Evolutionary conservation across 805 yeast species (phyloP).

Genomic region (Barnettozyma salicaria): DNA sequence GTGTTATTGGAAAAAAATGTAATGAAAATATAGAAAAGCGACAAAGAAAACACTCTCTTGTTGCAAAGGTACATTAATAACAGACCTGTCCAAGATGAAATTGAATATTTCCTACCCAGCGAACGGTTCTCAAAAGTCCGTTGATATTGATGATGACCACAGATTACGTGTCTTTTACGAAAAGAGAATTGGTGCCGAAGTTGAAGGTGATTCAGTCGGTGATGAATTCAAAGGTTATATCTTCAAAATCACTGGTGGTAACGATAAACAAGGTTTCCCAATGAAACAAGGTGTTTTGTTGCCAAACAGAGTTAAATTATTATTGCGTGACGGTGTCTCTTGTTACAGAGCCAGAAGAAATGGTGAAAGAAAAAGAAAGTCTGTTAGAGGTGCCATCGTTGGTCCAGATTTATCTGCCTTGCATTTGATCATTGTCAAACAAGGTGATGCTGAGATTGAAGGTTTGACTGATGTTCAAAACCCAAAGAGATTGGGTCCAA

Average conservation of each 20-base stretch:
- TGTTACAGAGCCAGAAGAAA: slow-evolving; percentile 99
- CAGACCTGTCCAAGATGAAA: slow-evolving; percentile 10
- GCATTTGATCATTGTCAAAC: slow-evolving; percentile 90
- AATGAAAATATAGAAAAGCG: slow-evolving; percentile 1
- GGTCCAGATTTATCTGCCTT: slow-evolving; percentile 95
- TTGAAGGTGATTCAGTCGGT: slow-evolving; percentile 96
- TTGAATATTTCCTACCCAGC: slow-evolving; percentile 99
- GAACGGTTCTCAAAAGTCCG: slow-evolving; percentile 98
- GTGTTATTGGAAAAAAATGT: slow-evolving; percentile 4
- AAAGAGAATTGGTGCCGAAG: slow-evolving; percentile 99
- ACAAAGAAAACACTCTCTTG: not conserved
- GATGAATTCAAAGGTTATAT: slow-evolving; percentile 99
- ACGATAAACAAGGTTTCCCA: slow-evolving; percentile 99
- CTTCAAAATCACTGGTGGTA: slow-evolving; percentile 99
- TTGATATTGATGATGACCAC: slow-evolving; percentile 99
- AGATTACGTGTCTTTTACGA: slow-evolving; percentile 97
- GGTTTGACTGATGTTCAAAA: slow-evolving; percentile 92
- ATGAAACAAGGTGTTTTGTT: slow-evolving; percentile 99
- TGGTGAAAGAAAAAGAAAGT: slow-evolving; percentile 99
- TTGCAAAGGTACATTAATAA: not conserved
- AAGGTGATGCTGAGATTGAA: slow-evolving; percentile 92
- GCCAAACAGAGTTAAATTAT: slow-evolving; percentile 98
- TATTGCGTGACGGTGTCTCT: slow-evolving; percentile 89
- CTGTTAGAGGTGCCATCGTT: slow-evolving; percentile 99
- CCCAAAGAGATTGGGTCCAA: slow-evolving; percentile 99